Percentiles rank a stretch among this genome's conserved stretches.
These are phyloP conservation scores for Halophytophthora batemanensis DNA, from an alignment of 352 stramenopile genomes.

Conservation along the genomic window DNA sequence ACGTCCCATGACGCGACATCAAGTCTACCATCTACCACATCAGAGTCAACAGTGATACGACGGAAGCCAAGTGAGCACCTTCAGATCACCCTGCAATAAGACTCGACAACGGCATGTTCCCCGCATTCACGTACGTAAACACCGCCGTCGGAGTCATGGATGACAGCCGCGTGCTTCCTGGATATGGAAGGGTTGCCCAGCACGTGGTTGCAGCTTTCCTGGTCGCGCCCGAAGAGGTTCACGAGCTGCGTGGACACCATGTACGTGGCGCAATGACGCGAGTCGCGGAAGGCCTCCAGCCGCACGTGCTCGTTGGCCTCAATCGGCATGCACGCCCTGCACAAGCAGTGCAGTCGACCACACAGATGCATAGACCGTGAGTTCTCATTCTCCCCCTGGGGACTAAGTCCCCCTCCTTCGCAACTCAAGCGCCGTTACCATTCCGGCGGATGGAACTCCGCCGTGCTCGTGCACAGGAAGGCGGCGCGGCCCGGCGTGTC, in stretches of 20 bases:
- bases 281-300: conserved; percentile 74
- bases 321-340: conserved; percentile 62
- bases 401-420: no score
- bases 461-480: conserved; percentile 77
- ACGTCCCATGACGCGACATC: conserved; percentile 87
- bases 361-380: no score
- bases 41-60: conserved; percentile 2
- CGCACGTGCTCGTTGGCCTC: conserved; percentile 66
- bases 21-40: conserved; percentile 74
- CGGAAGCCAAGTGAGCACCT: background rate
- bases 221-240: conserved; percentile 82
- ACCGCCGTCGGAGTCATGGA: conserved; percentile 75
- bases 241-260: conserved; percentile 82
- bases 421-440: no score
- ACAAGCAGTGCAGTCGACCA: no score
- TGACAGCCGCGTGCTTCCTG: conserved; percentile 82
- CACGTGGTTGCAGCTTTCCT: conserved; percentile 84
- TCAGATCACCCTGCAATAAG: background rate
- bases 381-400: no score
- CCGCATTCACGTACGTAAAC: conserved; percentile 66
- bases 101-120: background rate
- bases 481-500: conserved; percentile 58
- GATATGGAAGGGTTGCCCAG: conserved; percentile 85
- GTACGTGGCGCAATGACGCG: conserved; percentile 78
- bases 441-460: conserved; percentile 73